phyloP scores from a whole-genome alignment of 2,329 filamentous ascomycete species.

The Chaetomium olivaceum region DNA sequence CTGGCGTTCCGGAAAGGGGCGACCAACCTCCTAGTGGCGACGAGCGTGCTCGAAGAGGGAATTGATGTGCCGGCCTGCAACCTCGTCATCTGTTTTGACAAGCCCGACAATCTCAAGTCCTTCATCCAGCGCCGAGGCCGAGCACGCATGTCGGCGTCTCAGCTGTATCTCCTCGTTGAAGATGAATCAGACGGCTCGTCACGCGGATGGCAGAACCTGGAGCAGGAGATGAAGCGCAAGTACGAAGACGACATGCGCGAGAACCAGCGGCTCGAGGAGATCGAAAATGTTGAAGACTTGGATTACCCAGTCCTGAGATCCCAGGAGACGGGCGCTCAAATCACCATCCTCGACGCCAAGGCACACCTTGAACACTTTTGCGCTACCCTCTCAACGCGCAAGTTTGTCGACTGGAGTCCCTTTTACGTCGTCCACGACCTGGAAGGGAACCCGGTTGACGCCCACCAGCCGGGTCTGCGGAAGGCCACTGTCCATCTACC shows the following conservation, averaged over 20 bases:
- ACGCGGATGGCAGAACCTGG: slow-evolving; percentile 64
- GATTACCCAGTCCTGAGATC: slow-evolving; percentile 42
- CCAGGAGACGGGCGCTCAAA: slow-evolving; percentile 53
- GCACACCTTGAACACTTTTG: slow-evolving; percentile 85
- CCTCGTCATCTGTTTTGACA: slow-evolving; percentile 59
- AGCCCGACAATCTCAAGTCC: slow-evolving; percentile 52
- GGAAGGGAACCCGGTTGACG: slow-evolving; percentile 32
- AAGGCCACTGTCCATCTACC: slow-evolving; percentile 70
- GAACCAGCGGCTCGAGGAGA: slow-evolving; percentile 45
- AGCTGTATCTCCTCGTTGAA: slow-evolving; percentile 49
- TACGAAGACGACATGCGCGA: slow-evolving; percentile 67
- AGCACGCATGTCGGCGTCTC: slow-evolving; percentile 53
- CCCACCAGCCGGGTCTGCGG: slow-evolving; percentile 36
- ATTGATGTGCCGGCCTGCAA: slow-evolving; percentile 68
- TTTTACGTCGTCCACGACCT: slow-evolving; percentile 62
- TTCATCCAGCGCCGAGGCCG: slow-evolving; percentile 60
- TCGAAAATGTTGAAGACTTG: slow-evolving; percentile 48
- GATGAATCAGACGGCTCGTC: slow-evolving; percentile 35
- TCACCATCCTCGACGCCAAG: slow-evolving; percentile 73
- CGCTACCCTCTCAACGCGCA: slow-evolving; percentile 54
- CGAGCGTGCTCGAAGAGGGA: slow-evolving; percentile 66
- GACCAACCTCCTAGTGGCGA: slow-evolving; percentile 61
- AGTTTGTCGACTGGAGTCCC: slow-evolving; percentile 66
- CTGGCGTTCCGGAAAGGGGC: slow-evolving; percentile 55
- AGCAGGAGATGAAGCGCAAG: slow-evolving; percentile 68